phyloP scores from a whole-genome alignment of 257 asterid species.

The Anisodus acutangulus region DNA sequence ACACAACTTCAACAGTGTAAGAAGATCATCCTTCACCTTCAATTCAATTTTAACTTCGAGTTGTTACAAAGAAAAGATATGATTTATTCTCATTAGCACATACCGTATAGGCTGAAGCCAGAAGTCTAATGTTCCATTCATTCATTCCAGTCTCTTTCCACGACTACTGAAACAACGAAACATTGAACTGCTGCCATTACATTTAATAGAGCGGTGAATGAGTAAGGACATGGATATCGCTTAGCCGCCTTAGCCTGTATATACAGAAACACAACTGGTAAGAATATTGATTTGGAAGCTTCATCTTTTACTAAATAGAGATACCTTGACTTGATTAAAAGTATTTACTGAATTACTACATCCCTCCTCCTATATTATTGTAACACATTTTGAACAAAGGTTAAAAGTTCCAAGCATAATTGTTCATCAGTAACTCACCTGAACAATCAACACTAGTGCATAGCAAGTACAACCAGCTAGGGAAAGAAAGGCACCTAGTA shows the following conservation, averaged over 20 bases:
- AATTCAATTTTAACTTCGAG: neutral
- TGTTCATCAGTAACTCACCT: constrained; percentile 44
- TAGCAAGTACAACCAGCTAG: constrained; percentile 52
- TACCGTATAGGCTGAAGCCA: constrained; percentile 59
- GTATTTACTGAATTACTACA: neutral
- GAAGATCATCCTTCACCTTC: neutral
- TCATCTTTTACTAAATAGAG: neutral
- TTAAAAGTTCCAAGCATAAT: neutral
- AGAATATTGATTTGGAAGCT: neutral
- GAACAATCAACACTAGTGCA: constrained; percentile 67
- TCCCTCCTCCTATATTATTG: neutral
- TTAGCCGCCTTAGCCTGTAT: constrained; percentile 61
- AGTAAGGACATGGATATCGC: constrained; percentile 66
- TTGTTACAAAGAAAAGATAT: neutral
- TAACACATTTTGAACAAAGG: neutral
- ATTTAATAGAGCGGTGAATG: constrained; percentile 69
- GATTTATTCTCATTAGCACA: neutral
- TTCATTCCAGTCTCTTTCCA: constrained; percentile 53
- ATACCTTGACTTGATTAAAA: neutral
- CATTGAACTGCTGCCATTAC: constrained; percentile 67
- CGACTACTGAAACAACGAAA: constrained; percentile 49
- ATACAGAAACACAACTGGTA: neutral
- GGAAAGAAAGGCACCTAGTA: constrained; percentile 54
- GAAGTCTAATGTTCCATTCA: constrained; percentile 74
- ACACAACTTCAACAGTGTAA: neutral